Percentiles rank a stretch among this genome's conserved stretches.
These are phyloP conservation scores for Ceratocystis harringtonii DNA, from an alignment of 2,329 filamentous ascomycete species.

Conservation along the genomic window DNA sequence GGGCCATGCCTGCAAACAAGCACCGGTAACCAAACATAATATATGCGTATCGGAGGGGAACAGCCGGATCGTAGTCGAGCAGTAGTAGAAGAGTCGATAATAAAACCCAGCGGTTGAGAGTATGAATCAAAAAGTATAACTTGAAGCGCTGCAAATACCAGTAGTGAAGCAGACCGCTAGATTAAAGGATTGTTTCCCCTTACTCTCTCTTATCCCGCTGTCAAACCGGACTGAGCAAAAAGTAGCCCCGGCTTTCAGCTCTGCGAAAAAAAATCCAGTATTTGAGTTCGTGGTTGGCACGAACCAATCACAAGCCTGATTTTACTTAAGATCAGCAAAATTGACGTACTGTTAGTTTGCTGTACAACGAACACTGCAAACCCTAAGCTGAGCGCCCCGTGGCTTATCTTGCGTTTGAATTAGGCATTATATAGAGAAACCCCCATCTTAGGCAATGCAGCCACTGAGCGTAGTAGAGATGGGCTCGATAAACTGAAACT, in stretches of 20 bases:
- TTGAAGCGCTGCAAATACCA: no score
- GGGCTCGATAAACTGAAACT: not conserved
- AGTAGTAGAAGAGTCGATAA: not conserved
- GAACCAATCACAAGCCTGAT: constrained; percentile 11
- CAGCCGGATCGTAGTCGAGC: not conserved
- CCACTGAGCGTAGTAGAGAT: not conserved
- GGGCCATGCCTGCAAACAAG: constrained; percentile 9
- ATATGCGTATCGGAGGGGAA: not conserved
- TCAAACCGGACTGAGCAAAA: not conserved
- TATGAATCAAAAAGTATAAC: no score
- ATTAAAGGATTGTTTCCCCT: no score
- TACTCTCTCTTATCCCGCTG: not conserved
- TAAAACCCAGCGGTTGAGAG: not conserved
- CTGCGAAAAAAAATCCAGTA: constrained; percentile 9
- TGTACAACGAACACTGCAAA: not conserved
- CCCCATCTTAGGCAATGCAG: not conserved
- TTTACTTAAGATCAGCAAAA: constrained; percentile 8
- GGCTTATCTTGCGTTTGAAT: not conserved
- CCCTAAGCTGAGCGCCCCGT: constrained; percentile 2
- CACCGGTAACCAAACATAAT: constrained; percentile 12
- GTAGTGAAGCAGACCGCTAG: no score
- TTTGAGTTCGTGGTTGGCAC: not conserved
- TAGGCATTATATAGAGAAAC: not conserved
- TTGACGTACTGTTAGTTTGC: not conserved
- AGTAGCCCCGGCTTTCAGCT: not conserved